Base-by-base conservation (phyloP, 306 rosid species). In the Inga oerstediana region DNA sequence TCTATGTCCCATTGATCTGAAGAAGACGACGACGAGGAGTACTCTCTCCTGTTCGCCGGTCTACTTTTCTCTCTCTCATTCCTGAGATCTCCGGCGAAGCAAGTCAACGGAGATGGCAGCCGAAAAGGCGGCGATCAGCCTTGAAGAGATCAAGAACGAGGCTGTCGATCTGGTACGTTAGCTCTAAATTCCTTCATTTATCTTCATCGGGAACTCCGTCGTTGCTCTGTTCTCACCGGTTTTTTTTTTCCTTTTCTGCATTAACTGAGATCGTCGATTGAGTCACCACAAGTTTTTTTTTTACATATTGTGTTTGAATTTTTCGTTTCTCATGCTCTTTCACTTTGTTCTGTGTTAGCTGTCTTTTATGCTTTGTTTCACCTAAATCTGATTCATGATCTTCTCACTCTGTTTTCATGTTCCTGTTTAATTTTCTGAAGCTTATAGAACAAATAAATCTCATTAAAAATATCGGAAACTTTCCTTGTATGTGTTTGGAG, bases 121-220 rank as follows among this genome's bases (percentile, higher is more conserved):
- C 16, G 89, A 74, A 13, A 88, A 83, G 58, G 84, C 79, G 4
- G 84, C 80, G 5, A 88, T 91, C 74, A 81, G 70, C 45, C 97
- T 95, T 2, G 98, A 95, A 72, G 91, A 88, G 89, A 92, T 95
- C 88, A 93, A 88, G 89, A 95, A 95, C 74, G 98, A 95, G 84
- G 85, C 97, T 5, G 98, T 95, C 87, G 98, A 95, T 92, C 88
- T 95, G 98, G 98, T 95, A 95, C 67, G 39, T 46, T 22, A 20
- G n/a, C 73, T 44, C 61, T 67, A 27, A 19, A 10, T 41, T 9
- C 22, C 32, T 71, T 54, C 65, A 2, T 76, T 4, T 8, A 10
- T 49, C 74, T 78, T 80, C 70, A 78, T 67, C 0, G 37, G 44
- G 69, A 65, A 84, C 54, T 52, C 22, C 76, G 7, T 54, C 16